Evolutionary conservation across 2,329 filamentous ascomycete genomes (phyloP).

Genomic region (Tothia fuscella): DNA sequence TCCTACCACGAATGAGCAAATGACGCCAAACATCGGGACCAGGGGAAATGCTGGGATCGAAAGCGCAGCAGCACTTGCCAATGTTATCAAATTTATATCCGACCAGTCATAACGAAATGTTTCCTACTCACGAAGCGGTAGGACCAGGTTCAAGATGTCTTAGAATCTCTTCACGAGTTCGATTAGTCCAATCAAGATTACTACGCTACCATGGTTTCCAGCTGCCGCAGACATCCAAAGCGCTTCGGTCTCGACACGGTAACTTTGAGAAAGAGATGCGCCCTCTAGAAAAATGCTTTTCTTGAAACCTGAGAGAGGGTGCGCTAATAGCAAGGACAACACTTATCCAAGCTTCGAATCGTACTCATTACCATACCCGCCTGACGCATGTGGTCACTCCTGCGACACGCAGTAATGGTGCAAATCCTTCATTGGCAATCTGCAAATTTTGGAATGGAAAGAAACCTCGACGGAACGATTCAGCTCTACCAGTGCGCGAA

Average conservation of each 20-base stretch:
- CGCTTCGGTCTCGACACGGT: slow-evolving; percentile 18
- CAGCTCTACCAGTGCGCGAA: slow-evolving; percentile 20
- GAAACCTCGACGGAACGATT: slow-evolving; percentile 21
- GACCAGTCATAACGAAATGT: slow-evolving; percentile 18
- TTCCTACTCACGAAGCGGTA: slow-evolving; percentile 34
- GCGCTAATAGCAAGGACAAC: slow-evolving; percentile 5
- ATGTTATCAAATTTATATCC: slow-evolving; percentile 17
- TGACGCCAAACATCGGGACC: slow-evolving; percentile 9
- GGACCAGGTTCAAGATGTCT: slow-evolving; percentile 38
- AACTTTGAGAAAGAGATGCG: slow-evolving; percentile 17
- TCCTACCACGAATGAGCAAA: slow-evolving; percentile 9
- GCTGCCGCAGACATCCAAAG: slow-evolving; percentile 13
- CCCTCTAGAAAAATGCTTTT: slow-evolving; percentile 9
- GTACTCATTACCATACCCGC: slow-evolving; percentile 19
- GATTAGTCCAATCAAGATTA: slow-evolving; percentile 17
- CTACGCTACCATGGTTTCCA: slow-evolving; percentile 14
- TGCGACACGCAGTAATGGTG: slow-evolving; percentile 24
- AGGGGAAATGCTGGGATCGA: slow-evolving; percentile 11
- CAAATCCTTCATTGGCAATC: slow-evolving; percentile 24
- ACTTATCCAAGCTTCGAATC: slow-evolving; percentile 12
- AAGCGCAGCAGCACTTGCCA: slow-evolving; percentile 13
- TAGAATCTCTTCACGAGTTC: slow-evolving; percentile 24
- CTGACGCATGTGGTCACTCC: slow-evolving; percentile 23
- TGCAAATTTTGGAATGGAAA: slow-evolving; percentile 20
- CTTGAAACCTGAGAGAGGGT: background rate